Base-by-base conservation (phyloP, 495 filamentous ascomycete genomes). In the Physcia stellaris region DNA sequence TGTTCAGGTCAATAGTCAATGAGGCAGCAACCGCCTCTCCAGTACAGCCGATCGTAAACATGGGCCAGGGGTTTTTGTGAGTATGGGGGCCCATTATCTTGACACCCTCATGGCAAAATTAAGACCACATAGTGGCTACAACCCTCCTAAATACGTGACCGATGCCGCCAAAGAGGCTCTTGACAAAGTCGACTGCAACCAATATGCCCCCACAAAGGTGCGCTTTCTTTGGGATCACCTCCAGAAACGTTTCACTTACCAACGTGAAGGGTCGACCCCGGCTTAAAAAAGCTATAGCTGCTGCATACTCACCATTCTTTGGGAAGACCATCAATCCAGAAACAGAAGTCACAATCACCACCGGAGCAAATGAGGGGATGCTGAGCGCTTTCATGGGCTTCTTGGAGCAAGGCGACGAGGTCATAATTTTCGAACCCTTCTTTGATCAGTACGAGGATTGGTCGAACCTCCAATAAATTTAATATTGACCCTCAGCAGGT, bases 361-460 rank as follows among this genome's bases (percentile, higher is more conserved):
- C 88, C 1, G 90, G 90, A 17, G 90, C 90, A 27, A 98, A 98
- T 53, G 90, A 98, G 61, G 90, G 75, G 24, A 95, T 94, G 81
- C 70, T 98, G 27, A 84, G 80, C 49, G 90, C 90, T 2, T 95
- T 98, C 54, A 95, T 98, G 90, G 90, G 68, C 4, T 96, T 98
- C 48, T 78, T 98, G 41, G 90, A 98, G 59, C 70, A 70, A 1
- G 90, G 83, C 4, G 90, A 98, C 50, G 90, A 98, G 58, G 92
- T 95, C 35, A 94, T 98, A 29, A 73, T 98, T 37, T 94, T 98
- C 60, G 90, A 98, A 65, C 90, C 90, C 5, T 98, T 94, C 64
- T 98, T 95, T 53, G 90, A 98, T 61, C 90, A 98, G 77, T 87
- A 64, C 54, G 74, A 56, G 4, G 10, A 5, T 17, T 21, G 20